A percentile compares a stretch with the other conserved stretches of the same genome.
These are phyloP conservation scores for Arachis stenosperma DNA, from an alignment of 306 rosid species.

Conservation along the genomic window DNA sequence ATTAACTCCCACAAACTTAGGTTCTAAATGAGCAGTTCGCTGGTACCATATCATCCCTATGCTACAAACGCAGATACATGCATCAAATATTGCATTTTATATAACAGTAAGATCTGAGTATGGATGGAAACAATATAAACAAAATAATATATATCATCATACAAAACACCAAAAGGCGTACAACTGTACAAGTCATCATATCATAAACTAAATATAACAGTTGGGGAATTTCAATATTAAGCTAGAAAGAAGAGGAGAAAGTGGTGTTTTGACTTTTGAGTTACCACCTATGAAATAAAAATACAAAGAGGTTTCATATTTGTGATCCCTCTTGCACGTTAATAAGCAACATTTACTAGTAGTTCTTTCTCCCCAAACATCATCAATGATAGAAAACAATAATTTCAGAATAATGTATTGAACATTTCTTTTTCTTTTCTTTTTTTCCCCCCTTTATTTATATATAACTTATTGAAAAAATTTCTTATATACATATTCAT, in stretches of 20 bases:
- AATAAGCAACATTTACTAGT: background rate
- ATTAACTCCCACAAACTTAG: slow-evolving; percentile 54
- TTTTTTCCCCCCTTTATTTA: too few relatives aligned
- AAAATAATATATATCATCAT: background rate
- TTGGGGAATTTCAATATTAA: background rate
- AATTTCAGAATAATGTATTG: background rate
- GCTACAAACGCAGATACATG: background rate
- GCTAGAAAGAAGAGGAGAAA: background rate
- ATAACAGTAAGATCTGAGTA: background rate
- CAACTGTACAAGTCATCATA: background rate
- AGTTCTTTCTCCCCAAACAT: background rate
- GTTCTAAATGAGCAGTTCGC: slow-evolving; percentile 53
- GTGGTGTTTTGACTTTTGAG: background rate
- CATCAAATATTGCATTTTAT: background rate
- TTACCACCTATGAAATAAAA: background rate
- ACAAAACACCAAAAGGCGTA: background rate
- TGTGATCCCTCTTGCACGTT: background rate
- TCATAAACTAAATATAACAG: background rate
- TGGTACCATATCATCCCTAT: slow-evolving; percentile 44
- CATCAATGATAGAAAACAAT: background rate
- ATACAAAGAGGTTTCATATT: background rate
- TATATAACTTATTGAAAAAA: background rate
- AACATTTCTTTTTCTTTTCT: background rate
- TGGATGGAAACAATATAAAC: background rate
- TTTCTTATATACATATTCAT: background rate